Evolutionary conservation across 306 rosid genomes (phyloP).

Genomic region (Sicyos baderoa): DNA sequence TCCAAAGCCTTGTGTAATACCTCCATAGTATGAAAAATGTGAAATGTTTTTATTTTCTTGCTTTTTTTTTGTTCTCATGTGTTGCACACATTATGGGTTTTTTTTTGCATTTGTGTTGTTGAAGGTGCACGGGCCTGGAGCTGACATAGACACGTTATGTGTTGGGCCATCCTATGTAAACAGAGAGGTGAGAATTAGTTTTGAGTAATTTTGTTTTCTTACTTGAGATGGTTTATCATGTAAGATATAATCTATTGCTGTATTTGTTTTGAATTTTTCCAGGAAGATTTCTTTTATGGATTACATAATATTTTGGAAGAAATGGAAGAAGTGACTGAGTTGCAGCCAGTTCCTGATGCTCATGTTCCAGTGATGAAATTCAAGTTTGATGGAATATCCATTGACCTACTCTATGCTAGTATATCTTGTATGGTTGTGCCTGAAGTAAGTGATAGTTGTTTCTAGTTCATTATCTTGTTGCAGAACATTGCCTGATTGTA

Average conservation of each 20-base stretch:
- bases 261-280: conserved; percentile 25
- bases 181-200: conserved; percentile 45
- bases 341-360: conserved; percentile 87
- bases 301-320: conserved; percentile 73
- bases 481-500: neutral
- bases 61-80: conserved; percentile 24
- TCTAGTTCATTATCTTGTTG: neutral
- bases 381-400: conserved; percentile 87
- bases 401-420: conserved; percentile 93
- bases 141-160: conserved; percentile 77
- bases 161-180: conserved; percentile 78
- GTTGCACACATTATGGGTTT: conserved; percentile 50
- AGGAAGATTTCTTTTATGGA: conserved; percentile 80
- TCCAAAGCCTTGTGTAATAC: too few species aligned
- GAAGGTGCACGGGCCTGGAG: conserved; percentile 88
- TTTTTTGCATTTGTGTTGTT: neutral
- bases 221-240: conserved; percentile 11
- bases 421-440: conserved; percentile 86
- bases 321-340: conserved; percentile 86
- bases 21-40: neutral
- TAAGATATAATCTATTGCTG: neutral
- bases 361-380: conserved; percentile 98
- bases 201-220: neutral
- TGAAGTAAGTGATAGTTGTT: conserved; percentile 29
- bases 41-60: neutral